Conservation (phyloP, 164 flowering plant genomes). For the Malania oleifera region DNA sequence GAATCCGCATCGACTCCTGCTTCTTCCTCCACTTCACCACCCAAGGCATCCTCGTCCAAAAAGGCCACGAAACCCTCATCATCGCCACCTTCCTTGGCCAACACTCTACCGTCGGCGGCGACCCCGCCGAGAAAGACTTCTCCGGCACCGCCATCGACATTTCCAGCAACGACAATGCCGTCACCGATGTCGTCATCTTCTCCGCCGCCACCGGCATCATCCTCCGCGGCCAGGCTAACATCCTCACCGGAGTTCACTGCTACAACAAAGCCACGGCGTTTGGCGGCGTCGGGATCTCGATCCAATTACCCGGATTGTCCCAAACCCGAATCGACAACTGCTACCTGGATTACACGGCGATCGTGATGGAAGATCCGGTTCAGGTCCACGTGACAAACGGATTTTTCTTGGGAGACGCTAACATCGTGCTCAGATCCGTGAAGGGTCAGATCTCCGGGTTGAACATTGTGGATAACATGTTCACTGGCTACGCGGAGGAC, state of each 20-base stretch:
- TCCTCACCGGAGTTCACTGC: conserved; percentile 54
- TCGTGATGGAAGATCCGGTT: conserved; percentile 52
- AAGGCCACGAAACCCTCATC: conserved; percentile 28
- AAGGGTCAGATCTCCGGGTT: conserved; percentile 37
- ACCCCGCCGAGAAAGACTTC: conserved; percentile 32
- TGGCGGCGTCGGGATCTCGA: conserved; percentile 45
- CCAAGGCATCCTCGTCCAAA: conserved; percentile 18
- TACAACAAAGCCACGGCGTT: conserved; percentile 56
- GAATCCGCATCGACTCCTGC: conserved; percentile 15
- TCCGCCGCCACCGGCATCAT: conserved; percentile 45
- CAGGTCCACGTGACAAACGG: conserved; percentile 47
- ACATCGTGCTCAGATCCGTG: conserved; percentile 37
- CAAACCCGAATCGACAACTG: conserved; percentile 46
- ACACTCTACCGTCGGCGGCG: conserved; percentile 44
- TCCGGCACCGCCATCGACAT: conserved; percentile 49
- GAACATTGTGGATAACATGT: conserved; percentile 48
- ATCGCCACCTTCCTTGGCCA: conserved; percentile 27
- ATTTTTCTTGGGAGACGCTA: conserved; percentile 52
- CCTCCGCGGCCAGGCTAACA: conserved; percentile 48
- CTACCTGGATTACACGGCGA: conserved; percentile 47
- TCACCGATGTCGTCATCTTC: conserved; percentile 51
- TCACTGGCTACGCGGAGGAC: conserved; percentile 23
- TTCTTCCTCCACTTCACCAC: conserved; percentile 33
- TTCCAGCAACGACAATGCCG: conserved; percentile 35
- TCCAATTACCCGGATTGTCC: conserved; percentile 10